Evolutionary conservation across 441 rosid genomes (phyloP).

Genomic region (Brassica hybrid): DNA sequence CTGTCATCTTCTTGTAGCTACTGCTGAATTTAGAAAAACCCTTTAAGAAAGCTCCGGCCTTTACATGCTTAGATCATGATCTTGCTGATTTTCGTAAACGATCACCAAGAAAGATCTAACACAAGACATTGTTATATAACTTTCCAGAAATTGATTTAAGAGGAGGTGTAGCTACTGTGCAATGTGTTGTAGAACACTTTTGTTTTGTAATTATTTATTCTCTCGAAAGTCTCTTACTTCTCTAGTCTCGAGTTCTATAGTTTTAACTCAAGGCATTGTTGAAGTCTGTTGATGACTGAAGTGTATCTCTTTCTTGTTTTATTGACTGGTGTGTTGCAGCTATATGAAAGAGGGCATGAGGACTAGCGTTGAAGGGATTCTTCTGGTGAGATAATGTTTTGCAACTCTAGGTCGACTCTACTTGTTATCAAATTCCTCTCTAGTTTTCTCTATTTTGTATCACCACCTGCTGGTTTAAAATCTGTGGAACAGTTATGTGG

Average conservation of each 20-base stretch:
- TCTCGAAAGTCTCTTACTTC: not conserved
- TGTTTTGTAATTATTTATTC: too few relatives aligned
- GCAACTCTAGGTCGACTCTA: conserved; percentile 2
- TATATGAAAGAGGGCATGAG: conserved; percentile 99
- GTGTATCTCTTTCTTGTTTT: conserved; percentile 15
- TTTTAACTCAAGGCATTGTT: not conserved
- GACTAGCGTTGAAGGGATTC: conserved; percentile 95
- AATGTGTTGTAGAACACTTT: not conserved
- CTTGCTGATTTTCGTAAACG: conserved; percentile 4
- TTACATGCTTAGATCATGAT: conserved; percentile 27
- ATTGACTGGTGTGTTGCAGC: conserved; percentile 48
- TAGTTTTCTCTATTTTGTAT: conserved; percentile 9
- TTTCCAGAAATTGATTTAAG: conserved; percentile 18
- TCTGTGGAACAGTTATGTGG: not conserved
- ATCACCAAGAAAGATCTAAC: not conserved
- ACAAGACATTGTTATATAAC: not conserved
- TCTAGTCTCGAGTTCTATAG: not conserved
- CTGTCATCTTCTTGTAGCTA: conserved; percentile 9
- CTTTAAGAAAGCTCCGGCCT: conserved; percentile 23
- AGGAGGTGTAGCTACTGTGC: not conserved
- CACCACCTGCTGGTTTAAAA: not conserved
- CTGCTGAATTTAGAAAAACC: not conserved
- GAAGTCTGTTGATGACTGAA: conserved; percentile 11
- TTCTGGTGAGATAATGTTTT: conserved; percentile 57
- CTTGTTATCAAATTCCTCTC: conserved; percentile 1